phyloP scores from a whole-genome alignment of 2,329 filamentous ascomycete species.

The Gnomoniopsis smithogilvyi region DNA sequence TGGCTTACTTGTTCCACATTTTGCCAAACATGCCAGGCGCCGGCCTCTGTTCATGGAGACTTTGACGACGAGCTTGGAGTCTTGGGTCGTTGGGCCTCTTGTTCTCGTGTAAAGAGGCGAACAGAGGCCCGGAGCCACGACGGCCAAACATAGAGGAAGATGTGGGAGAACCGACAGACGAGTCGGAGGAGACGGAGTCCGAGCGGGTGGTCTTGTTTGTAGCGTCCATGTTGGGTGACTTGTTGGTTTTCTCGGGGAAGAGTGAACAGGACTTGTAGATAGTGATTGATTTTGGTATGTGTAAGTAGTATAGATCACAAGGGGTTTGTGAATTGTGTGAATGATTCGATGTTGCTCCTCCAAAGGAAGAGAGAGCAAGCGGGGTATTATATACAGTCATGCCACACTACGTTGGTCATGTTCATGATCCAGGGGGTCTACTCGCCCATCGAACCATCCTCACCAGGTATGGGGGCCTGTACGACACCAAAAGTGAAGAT shows the following conservation, averaged over 20 bases:
- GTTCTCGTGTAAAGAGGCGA: conserved; percentile 48
- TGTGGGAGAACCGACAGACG: not conserved
- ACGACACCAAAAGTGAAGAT: no score
- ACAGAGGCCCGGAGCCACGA: conserved; percentile 45
- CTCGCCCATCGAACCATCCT: no score
- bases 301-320: not conserved
- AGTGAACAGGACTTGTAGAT: not conserved
- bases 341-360: no score
- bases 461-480: no score
- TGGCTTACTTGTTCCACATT: conserved; percentile 55
- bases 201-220: conserved; percentile 11
- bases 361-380: no score
- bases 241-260: not conserved
- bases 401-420: no score
- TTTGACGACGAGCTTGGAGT: conserved; percentile 47
- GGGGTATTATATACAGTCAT: no score
- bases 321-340: no score
- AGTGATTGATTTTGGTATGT: not conserved
- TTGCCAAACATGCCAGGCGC: conserved; percentile 48
- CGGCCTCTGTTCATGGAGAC: conserved; percentile 51
- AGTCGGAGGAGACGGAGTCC: conserved; percentile 15
- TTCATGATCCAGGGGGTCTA: no score
- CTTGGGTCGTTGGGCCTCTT: conserved; percentile 44
- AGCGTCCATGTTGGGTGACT: conserved; percentile 1
- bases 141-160: conserved; percentile 20